Evolutionary conservation across 1,284 basidiomycete species (phyloP).

Genomic region (Tilletia caries): DNA sequence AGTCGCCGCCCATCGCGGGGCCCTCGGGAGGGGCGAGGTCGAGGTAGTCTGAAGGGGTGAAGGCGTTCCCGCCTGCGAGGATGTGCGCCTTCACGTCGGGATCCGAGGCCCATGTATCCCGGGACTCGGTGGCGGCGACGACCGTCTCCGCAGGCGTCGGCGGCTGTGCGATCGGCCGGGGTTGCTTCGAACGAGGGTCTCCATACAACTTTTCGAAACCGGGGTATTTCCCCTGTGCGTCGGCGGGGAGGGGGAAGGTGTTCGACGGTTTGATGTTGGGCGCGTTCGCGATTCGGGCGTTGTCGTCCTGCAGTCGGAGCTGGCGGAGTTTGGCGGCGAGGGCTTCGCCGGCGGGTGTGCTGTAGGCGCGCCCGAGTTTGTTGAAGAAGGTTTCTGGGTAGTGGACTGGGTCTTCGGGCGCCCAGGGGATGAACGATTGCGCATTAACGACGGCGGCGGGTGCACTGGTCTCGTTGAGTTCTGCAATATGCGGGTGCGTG

Average conservation of each 20-base stretch:
- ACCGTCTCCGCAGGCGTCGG: slow-evolving; percentile 43
- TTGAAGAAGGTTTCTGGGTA: slow-evolving; percentile 23
- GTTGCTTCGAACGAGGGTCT: slow-evolving; percentile 21
- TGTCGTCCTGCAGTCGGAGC: not conserved
- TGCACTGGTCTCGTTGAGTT: not conserved
- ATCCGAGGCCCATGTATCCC: slow-evolving; percentile 33
- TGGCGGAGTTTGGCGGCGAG: slow-evolving; percentile 24
- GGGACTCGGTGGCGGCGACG: slow-evolving; percentile 22
- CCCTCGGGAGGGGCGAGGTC: slow-evolving; percentile 43
- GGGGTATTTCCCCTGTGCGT: slow-evolving; percentile 29
- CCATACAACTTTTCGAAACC: slow-evolving; percentile 16
- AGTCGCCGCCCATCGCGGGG: slow-evolving; percentile 43
- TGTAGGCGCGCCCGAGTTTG: slow-evolving; percentile 7
- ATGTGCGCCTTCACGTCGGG: slow-evolving; percentile 30
- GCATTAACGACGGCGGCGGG: slow-evolving; percentile 32
- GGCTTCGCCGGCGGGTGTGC: slow-evolving; percentile 31
- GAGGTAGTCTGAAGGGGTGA: slow-evolving; percentile 47
- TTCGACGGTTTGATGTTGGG: slow-evolving; percentile 13
- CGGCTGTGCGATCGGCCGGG: slow-evolving; percentile 45
- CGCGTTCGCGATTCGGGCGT: not conserved
- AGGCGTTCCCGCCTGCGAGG: slow-evolving; percentile 39
- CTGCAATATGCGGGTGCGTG: slow-evolving; percentile 17
- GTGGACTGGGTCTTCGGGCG: slow-evolving; percentile 45
- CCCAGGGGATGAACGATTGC: slow-evolving; percentile 47
- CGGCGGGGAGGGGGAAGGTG: slow-evolving; percentile 17